Percentiles rank a stretch among this genome's conserved stretches.
These are phyloP conservation scores for Xanthoconium stramineum DNA, from an alignment of 768 basidiomycete species.

Conservation along the genomic window DNA sequence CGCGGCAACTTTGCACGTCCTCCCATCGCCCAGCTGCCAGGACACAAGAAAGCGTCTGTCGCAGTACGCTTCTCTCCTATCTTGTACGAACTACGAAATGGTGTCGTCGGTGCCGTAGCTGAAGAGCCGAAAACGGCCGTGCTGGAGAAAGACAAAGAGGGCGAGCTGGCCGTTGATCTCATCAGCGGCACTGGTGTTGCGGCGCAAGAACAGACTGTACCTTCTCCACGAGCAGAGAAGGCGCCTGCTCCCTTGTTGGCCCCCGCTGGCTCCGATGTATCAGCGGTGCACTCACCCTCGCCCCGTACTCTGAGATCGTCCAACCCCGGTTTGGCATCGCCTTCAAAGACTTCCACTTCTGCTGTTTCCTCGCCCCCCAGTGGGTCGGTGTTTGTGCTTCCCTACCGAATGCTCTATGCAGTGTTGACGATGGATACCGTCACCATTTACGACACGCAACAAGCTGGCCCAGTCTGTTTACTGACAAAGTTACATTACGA, in stretches of 20 bases:
- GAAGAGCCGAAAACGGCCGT: slow-evolving; percentile 53
- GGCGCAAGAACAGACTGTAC: slow-evolving; percentile 8
- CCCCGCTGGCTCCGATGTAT: slow-evolving; percentile 6
- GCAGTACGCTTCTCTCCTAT: slow-evolving; percentile 93
- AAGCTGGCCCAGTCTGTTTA: slow-evolving; percentile 86
- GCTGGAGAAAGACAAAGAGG: slow-evolving; percentile 67
- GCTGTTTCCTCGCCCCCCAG: slow-evolving; percentile 43
- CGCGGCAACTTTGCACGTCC: slow-evolving; percentile 91
- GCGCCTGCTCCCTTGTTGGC: slow-evolving; percentile 3
- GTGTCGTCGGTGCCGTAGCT: slow-evolving; percentile 37
- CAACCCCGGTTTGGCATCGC: slow-evolving; percentile 8
- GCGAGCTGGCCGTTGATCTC: slow-evolving; percentile 58
- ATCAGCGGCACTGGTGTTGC: slow-evolving; percentile 32
- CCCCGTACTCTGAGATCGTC: slow-evolving; percentile 12
- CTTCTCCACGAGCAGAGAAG: slow-evolving; percentile 20
- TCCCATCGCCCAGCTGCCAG: slow-evolving; percentile 92
- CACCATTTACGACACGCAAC: slow-evolving; percentile 95
- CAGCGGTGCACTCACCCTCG: slow-evolving; percentile 10
- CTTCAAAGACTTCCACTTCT: slow-evolving; percentile 22
- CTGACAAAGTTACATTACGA: slow-evolving; percentile 95
- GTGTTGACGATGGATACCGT: slow-evolving; percentile 97
- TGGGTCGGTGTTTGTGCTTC: slow-evolving; percentile 79
- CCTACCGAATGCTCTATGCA: slow-evolving; percentile 93
- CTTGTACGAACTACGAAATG: slow-evolving; percentile 82
- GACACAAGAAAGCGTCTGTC: slow-evolving; percentile 93